Percentiles rank a stretch among this genome's conserved stretches.
These are phyloP conservation scores for Termitomyces sp. DNA, from an alignment of 768 basidiomycete genomes.

Conservation along the genomic window DNA sequence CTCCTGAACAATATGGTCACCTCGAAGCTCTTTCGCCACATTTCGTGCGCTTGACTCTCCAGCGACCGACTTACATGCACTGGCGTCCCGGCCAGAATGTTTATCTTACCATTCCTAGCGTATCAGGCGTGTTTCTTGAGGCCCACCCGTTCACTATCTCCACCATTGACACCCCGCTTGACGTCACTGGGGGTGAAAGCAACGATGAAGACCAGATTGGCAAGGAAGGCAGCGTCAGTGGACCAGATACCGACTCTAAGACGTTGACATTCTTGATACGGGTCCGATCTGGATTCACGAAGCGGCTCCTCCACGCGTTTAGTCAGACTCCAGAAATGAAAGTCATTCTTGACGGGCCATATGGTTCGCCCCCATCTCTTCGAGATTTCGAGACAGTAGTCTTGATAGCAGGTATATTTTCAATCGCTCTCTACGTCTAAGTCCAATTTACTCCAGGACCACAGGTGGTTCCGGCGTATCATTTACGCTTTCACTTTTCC, in stretches of 20 bases:
- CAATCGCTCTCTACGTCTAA: not conserved
- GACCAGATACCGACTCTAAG: not conserved
- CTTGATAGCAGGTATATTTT: slow-evolving; percentile 39
- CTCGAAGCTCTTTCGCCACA: slow-evolving; percentile 42
- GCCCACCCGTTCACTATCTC: slow-evolving; percentile 65
- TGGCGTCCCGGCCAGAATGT: slow-evolving; percentile 56
- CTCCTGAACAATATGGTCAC: slow-evolving; percentile 30
- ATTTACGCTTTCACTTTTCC: slow-evolving; percentile 42
- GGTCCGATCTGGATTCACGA: slow-evolving; percentile 59
- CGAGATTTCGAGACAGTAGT: slow-evolving; percentile 41
- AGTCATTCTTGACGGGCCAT: slow-evolving; percentile 60
- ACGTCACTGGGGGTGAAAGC: not conserved
- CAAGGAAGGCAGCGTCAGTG: not conserved
- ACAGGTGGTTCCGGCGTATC: slow-evolving; percentile 48
- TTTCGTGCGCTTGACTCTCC: slow-evolving; percentile 45
- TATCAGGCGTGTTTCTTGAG: slow-evolving; percentile 45
- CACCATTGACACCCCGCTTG: slow-evolving; percentile 29
- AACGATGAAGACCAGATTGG: not conserved
- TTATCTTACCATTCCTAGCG: slow-evolving; percentile 46
- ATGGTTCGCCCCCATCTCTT: slow-evolving; percentile 42
- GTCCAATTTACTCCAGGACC: not conserved
- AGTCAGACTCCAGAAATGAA: slow-evolving; percentile 26
- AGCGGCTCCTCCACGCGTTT: slow-evolving; percentile 36
- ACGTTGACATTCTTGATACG: slow-evolving; percentile 54
- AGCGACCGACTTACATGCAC: slow-evolving; percentile 34